These are phyloP conservation scores for Leishmania arabica DNA, from an alignment of 208 protist genomes.

Conservation along the genomic window DNA sequence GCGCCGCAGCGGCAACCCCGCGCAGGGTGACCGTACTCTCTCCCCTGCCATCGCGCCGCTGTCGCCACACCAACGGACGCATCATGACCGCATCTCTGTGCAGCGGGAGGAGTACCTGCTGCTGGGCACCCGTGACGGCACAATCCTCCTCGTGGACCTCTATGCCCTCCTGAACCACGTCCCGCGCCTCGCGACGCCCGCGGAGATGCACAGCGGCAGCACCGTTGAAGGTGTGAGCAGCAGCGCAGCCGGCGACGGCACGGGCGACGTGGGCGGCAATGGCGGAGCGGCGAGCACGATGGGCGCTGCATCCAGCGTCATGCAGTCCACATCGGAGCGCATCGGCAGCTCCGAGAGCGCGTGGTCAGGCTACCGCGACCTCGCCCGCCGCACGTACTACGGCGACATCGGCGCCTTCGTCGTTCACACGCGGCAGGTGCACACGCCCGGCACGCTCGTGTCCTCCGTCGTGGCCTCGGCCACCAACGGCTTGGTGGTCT, in stretches of 20 bases:
- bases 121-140: constrained; percentile 46
- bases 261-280: constrained; percentile 1
- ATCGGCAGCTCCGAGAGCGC: constrained; percentile 30
- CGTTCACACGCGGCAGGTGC: constrained; percentile 26
- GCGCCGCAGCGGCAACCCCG: not conserved
- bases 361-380: constrained; percentile 27
- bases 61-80: not conserved
- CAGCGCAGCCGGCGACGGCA: constrained; percentile 7
- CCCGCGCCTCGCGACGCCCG: constrained; percentile 25
- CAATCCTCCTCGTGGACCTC: constrained; percentile 37
- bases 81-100: constrained; percentile 14
- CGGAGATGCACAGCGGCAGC: not conserved
- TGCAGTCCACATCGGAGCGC: constrained; percentile 13
- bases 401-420: constrained; percentile 26
- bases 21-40: not conserved
- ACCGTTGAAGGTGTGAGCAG: not conserved
- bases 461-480: constrained; percentile 34
- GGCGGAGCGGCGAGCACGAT: not conserved
- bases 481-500: constrained; percentile 34
- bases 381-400: constrained; percentile 35
- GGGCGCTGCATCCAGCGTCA: not conserved
- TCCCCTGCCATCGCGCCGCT: not conserved
- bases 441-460: constrained; percentile 38
- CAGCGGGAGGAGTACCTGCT: constrained; percentile 41
- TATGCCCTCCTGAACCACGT: constrained; percentile 33